phyloP scores from a whole-genome alignment of 73 alveolate species.

The Breviolum minutum region DNA sequence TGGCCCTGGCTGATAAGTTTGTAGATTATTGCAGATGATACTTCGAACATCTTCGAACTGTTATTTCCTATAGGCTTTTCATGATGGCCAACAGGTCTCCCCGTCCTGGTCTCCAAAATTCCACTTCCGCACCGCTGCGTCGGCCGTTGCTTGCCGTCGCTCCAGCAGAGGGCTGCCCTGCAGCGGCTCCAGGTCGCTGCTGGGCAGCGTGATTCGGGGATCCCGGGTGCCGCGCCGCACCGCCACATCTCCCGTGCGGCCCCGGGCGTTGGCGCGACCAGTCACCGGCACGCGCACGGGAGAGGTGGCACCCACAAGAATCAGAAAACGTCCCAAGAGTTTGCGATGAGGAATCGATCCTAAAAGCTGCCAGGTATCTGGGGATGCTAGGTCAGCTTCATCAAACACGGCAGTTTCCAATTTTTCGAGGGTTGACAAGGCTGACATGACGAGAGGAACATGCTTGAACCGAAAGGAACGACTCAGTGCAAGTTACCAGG shows the following conservation, averaged over 20 bases:
- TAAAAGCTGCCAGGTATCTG: neutral
- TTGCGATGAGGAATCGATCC: neutral
- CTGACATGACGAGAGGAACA: neutral
- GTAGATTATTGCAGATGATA: neutral
- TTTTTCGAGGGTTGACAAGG: neutral
- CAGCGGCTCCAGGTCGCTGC: neutral
- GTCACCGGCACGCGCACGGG: constrained; percentile 8
- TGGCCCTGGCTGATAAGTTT: neutral
- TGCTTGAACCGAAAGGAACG: too few relatives aligned
- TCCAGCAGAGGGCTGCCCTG: constrained; percentile 33
- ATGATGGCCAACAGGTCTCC: too few relatives aligned
- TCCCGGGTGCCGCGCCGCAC: neutral
- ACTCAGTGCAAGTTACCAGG: too few relatives aligned
- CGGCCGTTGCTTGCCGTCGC: constrained; percentile 4
- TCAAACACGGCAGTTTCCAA: constrained; percentile 21
- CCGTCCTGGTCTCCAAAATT: neutral
- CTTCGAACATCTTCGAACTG: neutral
- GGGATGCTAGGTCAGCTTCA: neutral
- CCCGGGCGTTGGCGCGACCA: neutral
- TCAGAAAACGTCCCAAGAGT: neutral
- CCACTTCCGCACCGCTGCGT: neutral
- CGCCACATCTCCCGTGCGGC: neutral
- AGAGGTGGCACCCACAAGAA: neutral
- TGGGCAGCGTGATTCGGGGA: neutral
- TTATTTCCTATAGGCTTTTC: too few relatives aligned